phyloP scores from a whole-genome alignment of 2,329 filamentous ascomycete genomes.

The Hysterium pulicare region DNA sequence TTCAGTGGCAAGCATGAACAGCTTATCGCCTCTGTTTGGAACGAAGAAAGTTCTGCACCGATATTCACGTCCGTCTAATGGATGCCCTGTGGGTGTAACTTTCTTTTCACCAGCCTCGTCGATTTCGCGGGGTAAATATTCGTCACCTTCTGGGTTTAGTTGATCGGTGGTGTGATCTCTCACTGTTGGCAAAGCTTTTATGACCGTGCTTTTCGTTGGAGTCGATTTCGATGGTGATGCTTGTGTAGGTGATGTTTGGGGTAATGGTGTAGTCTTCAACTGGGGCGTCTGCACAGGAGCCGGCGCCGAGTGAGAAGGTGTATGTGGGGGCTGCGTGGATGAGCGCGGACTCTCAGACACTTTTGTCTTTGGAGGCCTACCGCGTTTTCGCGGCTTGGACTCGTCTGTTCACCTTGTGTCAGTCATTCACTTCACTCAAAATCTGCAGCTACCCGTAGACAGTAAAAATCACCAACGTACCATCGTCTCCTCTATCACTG shows the following conservation, averaged over 20 bases:
- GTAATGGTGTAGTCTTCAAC: slow-evolving; percentile 49
- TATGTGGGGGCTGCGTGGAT: slow-evolving; percentile 45
- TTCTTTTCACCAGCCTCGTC: slow-evolving; percentile 95
- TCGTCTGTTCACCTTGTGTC: slow-evolving; percentile 22
- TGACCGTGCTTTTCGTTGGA: slow-evolving; percentile 70
- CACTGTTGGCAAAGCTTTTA: slow-evolving; percentile 94
- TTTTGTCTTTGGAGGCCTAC: slow-evolving; percentile 61
- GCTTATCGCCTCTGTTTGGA: slow-evolving; percentile 82
- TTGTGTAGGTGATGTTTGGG: slow-evolving; percentile 55
- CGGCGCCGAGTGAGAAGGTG: slow-evolving; percentile 51
- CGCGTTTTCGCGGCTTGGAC: slow-evolving; percentile 41
- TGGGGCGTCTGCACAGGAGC: slow-evolving; percentile 52
- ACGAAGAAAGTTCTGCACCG: slow-evolving; percentile 91
- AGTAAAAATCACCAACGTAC: slow-evolving; percentile 17
- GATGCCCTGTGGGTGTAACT: slow-evolving; percentile 77
- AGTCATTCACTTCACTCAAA: slow-evolving; percentile 9
- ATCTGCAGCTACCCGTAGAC: slow-evolving; percentile 6
- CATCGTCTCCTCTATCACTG: slow-evolving; percentile 29
- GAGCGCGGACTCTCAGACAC: slow-evolving; percentile 57
- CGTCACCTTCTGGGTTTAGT: slow-evolving; percentile 81
- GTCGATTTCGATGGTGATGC: slow-evolving; percentile 71
- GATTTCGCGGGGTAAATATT: slow-evolving; percentile 90
- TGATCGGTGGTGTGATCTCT: slow-evolving; percentile 97
- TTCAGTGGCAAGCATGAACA: slow-evolving; percentile 98
- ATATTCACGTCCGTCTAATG: slow-evolving; percentile 80